A percentile compares a stretch with the other conserved stretches of the same genome.
phyloP scores from a whole-genome alignment of 148 eudicot species.

The Limonium bicolor region DNA sequence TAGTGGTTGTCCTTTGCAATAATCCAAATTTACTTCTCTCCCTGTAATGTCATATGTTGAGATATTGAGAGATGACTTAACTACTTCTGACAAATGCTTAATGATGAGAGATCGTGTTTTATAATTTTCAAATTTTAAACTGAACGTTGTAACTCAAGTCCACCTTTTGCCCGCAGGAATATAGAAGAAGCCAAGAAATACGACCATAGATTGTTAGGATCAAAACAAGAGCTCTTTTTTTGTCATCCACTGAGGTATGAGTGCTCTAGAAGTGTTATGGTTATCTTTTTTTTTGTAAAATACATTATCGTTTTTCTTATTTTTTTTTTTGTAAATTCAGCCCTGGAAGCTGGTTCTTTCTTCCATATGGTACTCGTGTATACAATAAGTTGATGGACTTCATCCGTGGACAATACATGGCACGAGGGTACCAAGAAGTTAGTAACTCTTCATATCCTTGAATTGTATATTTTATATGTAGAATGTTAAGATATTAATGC shows the following conservation, averaged over 20 bases:
- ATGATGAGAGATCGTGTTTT: too few relatives aligned
- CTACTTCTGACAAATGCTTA: too few relatives aligned
- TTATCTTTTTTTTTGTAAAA: too few relatives aligned
- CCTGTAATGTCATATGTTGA: too few relatives aligned
- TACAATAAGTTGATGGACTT: conserved; percentile 77
- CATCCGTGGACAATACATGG: conserved; percentile 57
- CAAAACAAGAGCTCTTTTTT: conserved; percentile 89
- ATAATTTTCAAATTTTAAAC: too few relatives aligned
- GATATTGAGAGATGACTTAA: too few relatives aligned
- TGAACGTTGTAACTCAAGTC: not conserved
- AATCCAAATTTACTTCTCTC: too few relatives aligned
- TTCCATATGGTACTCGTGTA: conserved; percentile 74
- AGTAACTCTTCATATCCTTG: too few relatives aligned
- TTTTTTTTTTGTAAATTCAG: conserved; percentile 20
- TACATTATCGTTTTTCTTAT: too few relatives aligned
- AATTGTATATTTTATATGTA: not conserved
- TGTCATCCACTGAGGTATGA: conserved; percentile 79
- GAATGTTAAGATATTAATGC: conserved; percentile 4
- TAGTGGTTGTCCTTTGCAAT: too few relatives aligned
- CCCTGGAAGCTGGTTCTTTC: conserved; percentile 93
- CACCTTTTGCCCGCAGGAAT: conserved; percentile 77
- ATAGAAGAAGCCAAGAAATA: conserved; percentile 92
- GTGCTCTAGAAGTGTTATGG: too few relatives aligned
- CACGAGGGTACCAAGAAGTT: conserved; percentile 87
- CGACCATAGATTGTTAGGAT: conserved; percentile 75